These are phyloP conservation scores for Pinus tabuliformis DNA, from an alignment of 75 land plant species.

Conservation along the genomic window DNA sequence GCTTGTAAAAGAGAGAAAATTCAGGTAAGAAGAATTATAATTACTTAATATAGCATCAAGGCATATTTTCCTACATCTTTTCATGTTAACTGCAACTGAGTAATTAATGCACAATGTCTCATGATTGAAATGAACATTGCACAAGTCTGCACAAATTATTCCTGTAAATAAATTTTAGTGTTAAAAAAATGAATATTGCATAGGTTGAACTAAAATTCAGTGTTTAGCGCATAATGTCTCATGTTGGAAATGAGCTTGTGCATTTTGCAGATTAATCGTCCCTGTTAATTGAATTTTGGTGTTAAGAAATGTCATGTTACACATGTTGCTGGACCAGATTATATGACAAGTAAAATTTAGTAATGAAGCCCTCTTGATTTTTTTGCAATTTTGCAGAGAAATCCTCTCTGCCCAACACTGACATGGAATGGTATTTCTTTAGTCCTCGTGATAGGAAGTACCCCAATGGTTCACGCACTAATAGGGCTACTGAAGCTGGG, in stretches of 20 bases:
- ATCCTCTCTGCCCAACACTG: not conserved
- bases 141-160: not conserved
- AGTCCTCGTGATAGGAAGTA: constrained; percentile 13
- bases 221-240: not conserved
- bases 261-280: not conserved
- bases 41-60: not conserved
- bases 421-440: constrained; percentile 11
- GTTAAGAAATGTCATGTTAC: not conserved
- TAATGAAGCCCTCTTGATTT: not conserved
- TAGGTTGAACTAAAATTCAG: not conserved
- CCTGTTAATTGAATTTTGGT: not conserved
- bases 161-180: not conserved
- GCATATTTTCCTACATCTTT: too few relatives aligned
- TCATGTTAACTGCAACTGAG: too few relatives aligned
- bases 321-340: not conserved
- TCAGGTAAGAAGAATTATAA: not conserved
- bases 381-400: constrained; percentile 4
- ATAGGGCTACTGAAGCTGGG: constrained; percentile 10
- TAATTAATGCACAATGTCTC: too few relatives aligned
- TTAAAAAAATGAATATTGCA: not conserved
- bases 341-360: not conserved
- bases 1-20: not conserved
- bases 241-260: not conserved
- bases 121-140: too few relatives aligned
- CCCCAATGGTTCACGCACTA: constrained; percentile 2